Percentiles rank a stretch among this genome's conserved stretches.
These are phyloP conservation scores for Trichosporon inkin DNA, from an alignment of 1,284 basidiomycete genomes.

Conservation along the genomic window DNA sequence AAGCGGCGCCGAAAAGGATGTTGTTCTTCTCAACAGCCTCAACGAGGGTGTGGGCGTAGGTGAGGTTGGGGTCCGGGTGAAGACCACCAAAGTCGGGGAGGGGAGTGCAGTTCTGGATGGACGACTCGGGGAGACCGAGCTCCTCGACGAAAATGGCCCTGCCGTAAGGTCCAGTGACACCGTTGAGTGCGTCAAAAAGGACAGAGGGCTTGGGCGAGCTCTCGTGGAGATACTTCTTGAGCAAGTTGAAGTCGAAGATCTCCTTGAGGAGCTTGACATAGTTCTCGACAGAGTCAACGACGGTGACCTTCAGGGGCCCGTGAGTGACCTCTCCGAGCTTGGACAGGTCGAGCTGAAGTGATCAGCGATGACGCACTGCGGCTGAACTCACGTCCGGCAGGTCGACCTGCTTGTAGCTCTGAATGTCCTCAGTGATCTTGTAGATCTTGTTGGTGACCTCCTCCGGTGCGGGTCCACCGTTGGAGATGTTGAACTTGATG, in stretches of 20 bases:
- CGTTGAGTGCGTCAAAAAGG: constrained; percentile 93
- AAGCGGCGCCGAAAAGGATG: constrained; percentile 92
- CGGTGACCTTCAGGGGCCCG: constrained; percentile 76
- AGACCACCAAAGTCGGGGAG: constrained; percentile 93
- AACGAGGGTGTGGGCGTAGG: constrained; percentile 92
- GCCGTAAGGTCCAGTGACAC: constrained; percentile 97
- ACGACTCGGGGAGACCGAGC: constrained; percentile 73
- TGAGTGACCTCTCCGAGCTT: constrained; percentile 75
- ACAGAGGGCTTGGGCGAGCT: constrained; percentile 65
- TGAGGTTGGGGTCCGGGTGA: constrained; percentile 97
- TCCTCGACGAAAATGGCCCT: constrained; percentile 78
- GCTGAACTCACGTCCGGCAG: constrained; percentile 61
- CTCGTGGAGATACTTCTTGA: constrained; percentile 80
- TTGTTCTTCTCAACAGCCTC: constrained; percentile 81
- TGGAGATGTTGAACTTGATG: constrained; percentile 98
- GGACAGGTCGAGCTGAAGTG: constrained; percentile 68
- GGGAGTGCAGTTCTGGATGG: constrained; percentile 87
- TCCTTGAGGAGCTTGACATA: constrained; percentile 77
- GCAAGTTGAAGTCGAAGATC: constrained; percentile 93
- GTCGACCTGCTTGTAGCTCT: constrained; percentile 79
- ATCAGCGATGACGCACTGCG: neutral
- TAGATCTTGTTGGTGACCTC: constrained; percentile 89
- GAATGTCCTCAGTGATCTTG: constrained; percentile 82
- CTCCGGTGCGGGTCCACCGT: constrained; percentile 96
- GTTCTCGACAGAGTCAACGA: constrained; percentile 92